These are phyloP conservation scores for Nicotiana knightiana DNA, from an alignment of 257 asterid genomes.

Conservation along the genomic window DNA sequence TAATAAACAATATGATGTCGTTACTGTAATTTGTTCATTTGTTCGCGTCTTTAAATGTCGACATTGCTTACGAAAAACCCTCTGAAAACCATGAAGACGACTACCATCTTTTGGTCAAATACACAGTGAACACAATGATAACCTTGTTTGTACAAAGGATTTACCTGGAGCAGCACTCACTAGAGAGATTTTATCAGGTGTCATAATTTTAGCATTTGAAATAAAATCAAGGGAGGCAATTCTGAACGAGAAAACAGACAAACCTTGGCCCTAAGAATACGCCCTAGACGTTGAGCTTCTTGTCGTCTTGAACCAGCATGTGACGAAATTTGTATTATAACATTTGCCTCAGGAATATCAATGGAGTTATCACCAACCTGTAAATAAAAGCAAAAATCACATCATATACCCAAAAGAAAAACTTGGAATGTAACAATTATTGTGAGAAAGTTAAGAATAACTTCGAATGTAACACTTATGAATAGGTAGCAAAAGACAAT, in stretches of 20 bases:
- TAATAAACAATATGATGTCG: too few relatives aligned
- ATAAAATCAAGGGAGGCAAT: background rate
- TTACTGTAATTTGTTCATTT: too few relatives aligned
- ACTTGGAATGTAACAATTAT: background rate
- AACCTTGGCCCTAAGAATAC: slow-evolving; percentile 99
- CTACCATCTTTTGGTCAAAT: background rate
- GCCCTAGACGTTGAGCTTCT: slow-evolving; percentile 99
- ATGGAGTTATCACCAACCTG: slow-evolving; percentile 99
- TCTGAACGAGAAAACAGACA: background rate
- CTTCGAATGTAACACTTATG: background rate
- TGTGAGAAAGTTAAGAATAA: background rate
- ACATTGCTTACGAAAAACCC: too few relatives aligned
- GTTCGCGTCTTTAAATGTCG: too few relatives aligned
- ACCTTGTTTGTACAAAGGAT: background rate
- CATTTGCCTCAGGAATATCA: slow-evolving; percentile 99
- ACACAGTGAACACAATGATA: background rate
- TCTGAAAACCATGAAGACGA: background rate
- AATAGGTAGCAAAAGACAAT: background rate
- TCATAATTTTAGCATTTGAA: background rate
- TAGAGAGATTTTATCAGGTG: background rate
- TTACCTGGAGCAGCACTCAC: background rate
- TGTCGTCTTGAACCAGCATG: slow-evolving; percentile 99
- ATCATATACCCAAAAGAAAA: background rate
- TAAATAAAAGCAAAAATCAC: slow-evolving; percentile 11
- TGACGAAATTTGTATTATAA: slow-evolving; percentile 95